phyloP scores from a whole-genome alignment of 164 flowering plant species.

The Vitis rotundifolia region DNA sequence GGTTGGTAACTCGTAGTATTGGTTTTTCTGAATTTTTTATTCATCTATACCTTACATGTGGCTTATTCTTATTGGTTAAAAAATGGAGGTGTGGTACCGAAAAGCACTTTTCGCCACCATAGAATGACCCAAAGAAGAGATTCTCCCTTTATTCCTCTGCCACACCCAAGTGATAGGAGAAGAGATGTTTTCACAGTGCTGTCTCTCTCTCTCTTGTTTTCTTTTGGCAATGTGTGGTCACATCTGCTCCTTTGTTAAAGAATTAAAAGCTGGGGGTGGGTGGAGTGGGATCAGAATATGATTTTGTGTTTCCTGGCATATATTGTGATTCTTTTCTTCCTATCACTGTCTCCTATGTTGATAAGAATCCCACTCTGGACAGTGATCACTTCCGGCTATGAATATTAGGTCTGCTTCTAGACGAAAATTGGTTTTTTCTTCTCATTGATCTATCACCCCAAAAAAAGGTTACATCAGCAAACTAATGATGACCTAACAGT shows the following conservation, averaged over 20 bases:
- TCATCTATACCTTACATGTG: no score
- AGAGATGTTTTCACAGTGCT: constrained; percentile 5
- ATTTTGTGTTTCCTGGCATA: constrained; percentile 21
- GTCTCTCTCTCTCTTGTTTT: constrained; percentile 4
- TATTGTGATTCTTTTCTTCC: constrained; percentile 33
- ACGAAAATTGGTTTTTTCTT: no score
- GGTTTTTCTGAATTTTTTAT: no score
- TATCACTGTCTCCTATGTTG: constrained; percentile 43
- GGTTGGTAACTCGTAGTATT: no score
- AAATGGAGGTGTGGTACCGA: no score
- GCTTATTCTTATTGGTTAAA: no score
- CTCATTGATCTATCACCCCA: no score
- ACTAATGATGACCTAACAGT: neutral
- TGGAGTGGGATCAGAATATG: constrained; percentile 54
- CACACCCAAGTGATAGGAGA: constrained; percentile 23
- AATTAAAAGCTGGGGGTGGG: constrained; percentile 23
- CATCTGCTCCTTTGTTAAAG: constrained; percentile 39
- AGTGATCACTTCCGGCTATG: constrained; percentile 7
- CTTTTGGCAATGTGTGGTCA: constrained; percentile 31
- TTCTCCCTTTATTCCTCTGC: constrained; percentile 42
- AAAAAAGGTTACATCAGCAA: neutral
- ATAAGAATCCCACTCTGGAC: constrained; percentile 51
- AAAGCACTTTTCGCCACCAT: no score
- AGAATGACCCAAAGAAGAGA: constrained; percentile 9
- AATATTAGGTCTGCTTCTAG: neutral